phyloP scores from a whole-genome alignment of 2,329 filamentous ascomycete genomes.

The Metarhizium rileyi region DNA sequence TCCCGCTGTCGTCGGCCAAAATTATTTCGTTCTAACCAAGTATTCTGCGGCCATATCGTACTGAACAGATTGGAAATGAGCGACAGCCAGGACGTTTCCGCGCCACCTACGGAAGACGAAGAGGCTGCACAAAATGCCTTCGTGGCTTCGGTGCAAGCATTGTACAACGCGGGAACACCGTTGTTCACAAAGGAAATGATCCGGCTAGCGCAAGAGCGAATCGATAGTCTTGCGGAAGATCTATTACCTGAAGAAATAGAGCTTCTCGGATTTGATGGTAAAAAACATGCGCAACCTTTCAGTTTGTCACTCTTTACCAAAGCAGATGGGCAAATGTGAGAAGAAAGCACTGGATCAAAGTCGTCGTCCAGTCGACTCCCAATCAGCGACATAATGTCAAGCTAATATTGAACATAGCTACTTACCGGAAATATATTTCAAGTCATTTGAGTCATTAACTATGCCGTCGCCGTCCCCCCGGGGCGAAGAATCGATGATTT shows the following conservation, averaged over 20 bases:
- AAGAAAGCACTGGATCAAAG: neutral
- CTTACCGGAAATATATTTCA: neutral
- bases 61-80: no score
- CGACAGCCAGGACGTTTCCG: neutral
- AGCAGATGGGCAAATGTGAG: neutral
- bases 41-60: no score
- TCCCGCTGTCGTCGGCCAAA: no score
- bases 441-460: neutral
- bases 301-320: neutral
- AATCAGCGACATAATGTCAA: neutral
- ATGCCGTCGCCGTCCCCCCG: neutral
- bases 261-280: conserved; percentile 2
- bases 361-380: neutral
- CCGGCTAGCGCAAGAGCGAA: conserved; percentile 1
- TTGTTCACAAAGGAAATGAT: conserved; percentile 4
- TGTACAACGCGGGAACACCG: conserved; percentile 4
- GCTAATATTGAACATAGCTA: neutral
- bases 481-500: neutral
- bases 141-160: neutral
- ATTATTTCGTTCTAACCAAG: no score
- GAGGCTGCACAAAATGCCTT: neutral
- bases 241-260: neutral
- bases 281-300: neutral
- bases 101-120: neutral
- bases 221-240: neutral